Evolutionary conservation across 305 asterid genomes (phyloP), one percentile per base, ranked within the genome.

Genomic region (Solanum hybrid): DNA sequence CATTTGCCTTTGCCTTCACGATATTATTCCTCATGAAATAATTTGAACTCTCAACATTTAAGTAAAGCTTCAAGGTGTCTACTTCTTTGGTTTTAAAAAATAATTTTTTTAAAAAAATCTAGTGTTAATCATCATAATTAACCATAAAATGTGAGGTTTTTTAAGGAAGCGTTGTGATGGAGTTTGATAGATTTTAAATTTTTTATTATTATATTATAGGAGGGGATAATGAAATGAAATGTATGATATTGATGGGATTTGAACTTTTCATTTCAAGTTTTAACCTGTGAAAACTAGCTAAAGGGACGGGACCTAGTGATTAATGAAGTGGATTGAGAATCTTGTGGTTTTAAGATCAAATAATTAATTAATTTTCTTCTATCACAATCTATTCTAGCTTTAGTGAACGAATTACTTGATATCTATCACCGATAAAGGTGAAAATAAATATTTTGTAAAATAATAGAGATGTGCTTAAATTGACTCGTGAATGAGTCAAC

Each of bases 341-440:
- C 0, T 0, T n/a, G 31, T n/a, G 31, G 1, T n/a, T n/a, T 66
- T 9, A 66, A 66, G 3, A 66, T 66, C 3, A 66, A n/a, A n/a
- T n/a, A 66, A 1, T 24, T n/a, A 66, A 66, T n/a, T 66, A 5
- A n/a, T 66, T 9, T 66, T 9, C 12, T 10, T 66, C 1, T 66
- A 24, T 24, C 8, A 1, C 16, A 11, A 24, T 69, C 4, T 69
- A 69, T 11, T 10, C 2, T 24, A 10, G 1, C 2, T 27, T 24
- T 69, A 11, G 0, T 69, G 7, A 5, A 24, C 0, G 1, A 0
- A 0, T 24, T 69, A 69, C 16, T 4, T 69, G 8, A 69, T 69
- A 69, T 11, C 1, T 69, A 11, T 10, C 3, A 11, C 2, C 1
- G 16, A 69, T 0, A 1, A 10, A 69, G 8, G 0, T 69, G 6